Base-by-base conservation (phyloP, 331 rosid genomes). In the Malus hybrid region DNA sequence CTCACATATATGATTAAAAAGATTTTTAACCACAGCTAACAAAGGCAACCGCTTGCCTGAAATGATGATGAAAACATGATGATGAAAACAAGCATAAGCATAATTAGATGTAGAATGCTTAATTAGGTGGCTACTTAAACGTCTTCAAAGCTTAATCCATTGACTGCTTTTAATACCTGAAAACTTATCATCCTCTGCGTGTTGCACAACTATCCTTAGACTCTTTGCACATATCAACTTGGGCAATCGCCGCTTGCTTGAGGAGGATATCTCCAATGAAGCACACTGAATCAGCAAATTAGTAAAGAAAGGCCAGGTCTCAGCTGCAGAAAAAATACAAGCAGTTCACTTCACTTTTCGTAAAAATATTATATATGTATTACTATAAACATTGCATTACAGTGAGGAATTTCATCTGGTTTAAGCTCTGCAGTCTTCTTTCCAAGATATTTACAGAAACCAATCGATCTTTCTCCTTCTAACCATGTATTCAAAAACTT, bases 291-390 rank as follows among this genome's bases (percentile, higher is more conserved):
- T 92, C 29, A 92, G 88, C 76, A 88, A 29, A 71, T 88, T 86
- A 65, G 78, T 57, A 61, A 94, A 89, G 82, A 91, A 94, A 63
- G 99, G 97, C 99, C 99, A 94, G 72, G 99, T 90, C 81, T 88
- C 97, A 71, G 95, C 99, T 94, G 96, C 86, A 74, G 52, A 34
- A 76, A 71, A 67, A 80, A 65, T 19, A 69, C 50, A 64, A 79
- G 64, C 62, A 18, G 39, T 62, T 32, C 46, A 52, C 57, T 56
- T 69, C 64, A 46, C 73, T 57, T 29, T 11, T 54, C 14, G 48
- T 42, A 42, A 42, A 42, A 57, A 34, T 68, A 42, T 34, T 24
- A 19, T 79, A 48, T 54, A 57, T 44, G 52, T 55, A 68, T 42
- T 71, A 80, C 67, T 9, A 42, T 32, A 63, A 36, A 70, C 62